Base-by-base conservation (phyloP, 78 protist species). In the Cavenderia fasciculata region DNA sequence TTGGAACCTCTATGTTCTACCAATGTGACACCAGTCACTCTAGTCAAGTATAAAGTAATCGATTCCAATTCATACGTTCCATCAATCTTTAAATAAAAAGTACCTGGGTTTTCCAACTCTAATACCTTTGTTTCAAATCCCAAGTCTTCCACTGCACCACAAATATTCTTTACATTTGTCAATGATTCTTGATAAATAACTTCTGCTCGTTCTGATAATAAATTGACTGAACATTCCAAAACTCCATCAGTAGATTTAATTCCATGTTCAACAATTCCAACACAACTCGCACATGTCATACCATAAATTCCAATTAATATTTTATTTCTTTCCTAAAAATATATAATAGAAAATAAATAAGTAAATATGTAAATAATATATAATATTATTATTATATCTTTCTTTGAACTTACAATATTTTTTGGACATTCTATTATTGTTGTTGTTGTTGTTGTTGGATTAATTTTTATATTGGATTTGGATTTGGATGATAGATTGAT, bases 261-360 rank as follows among this genome's bases (percentile, higher is more conserved):
- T 40, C 73, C 51, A 65, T 70, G 72, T 27, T 87, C 93, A 18
- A 87, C 87, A 52, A 87, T 77, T 52, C 86, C 78, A 29, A 87
- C 93, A 70, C 93, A 87, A 4, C 86, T 74, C 2, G 93, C 78
- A 70, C 93, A 87, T 7, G 93, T 87, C 93, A 87, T 87, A 47
- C 93, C 93, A 56, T 51, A 66, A 1, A 87, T 74, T 34, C 87
- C 93, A 29, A 87, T 87, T 31, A 57, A 23, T 3, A 87, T 23
- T 6, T 8, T n/a, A n/a, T n/a, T n/a, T n/a, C n/a, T n/a, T n/a
- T n/a, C n/a, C n/a, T n/a, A n/a, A n/a, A n/a, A n/a, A n/a, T n/a
- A n/a, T n/a, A n/a, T n/a, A n/a, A n/a, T n/a, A n/a, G n/a, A n/a
- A n/a, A n/a, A n/a, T n/a, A n/a, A n/a, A n/a, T n/a, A n/a, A n/a